Evolutionary conservation across 208 protist species (phyloP), one percentile per base, ranked within the genome.

Genomic region (Acanthamoeba healyi): DNA sequence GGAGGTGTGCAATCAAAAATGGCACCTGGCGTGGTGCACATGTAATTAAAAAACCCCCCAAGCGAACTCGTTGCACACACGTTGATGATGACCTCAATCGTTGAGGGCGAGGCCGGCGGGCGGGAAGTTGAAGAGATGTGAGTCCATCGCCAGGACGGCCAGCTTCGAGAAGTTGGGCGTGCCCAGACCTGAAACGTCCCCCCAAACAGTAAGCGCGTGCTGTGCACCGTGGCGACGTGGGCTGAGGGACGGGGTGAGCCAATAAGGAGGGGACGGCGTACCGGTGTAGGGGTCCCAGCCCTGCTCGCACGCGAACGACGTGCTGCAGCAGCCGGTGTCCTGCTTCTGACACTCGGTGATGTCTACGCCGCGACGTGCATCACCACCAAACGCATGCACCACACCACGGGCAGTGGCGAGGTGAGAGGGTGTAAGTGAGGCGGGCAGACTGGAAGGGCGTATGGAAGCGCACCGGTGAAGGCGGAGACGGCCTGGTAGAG

Each of bases 401-500:
- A 67, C 19, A 32, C 26, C 58, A 61, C 7, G 15, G 22, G 10
- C 54, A 5, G 24, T n/a, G n/a, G n/a, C n/a, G 17, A 61, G 22
- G 24, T n/a, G 54, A 61, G 54, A 61, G 65, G n/a, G n/a, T 38
- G 9, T 10, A 17, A 74, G 7, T 3, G 17, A 9, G 7, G 65
- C 24, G n/a, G 34, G 12, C n/a, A 29, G n/a, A 40, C 2, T 6
- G 29, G 17, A 9, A 12, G 7, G 65, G 65, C 19, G 22, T 2
- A 4, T 26, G 5, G 29, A 4, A 17, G 1, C n/a, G 34, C 1
- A 74, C 65, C 65, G 12, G 65, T 74, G 65, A 74, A 74, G 65
- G 65, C 65, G n/a, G 65, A 29, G n/a, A 40, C 38, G 14, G 72
- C 65, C 26, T 49, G 22, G 36, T 96, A 96, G 9, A 96, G 67